Evolutionary conservation across 176 grass and related monocot genomes (phyloP), one percentile per base, ranked within the genome.

Genomic region (Zea luxurians): DNA sequence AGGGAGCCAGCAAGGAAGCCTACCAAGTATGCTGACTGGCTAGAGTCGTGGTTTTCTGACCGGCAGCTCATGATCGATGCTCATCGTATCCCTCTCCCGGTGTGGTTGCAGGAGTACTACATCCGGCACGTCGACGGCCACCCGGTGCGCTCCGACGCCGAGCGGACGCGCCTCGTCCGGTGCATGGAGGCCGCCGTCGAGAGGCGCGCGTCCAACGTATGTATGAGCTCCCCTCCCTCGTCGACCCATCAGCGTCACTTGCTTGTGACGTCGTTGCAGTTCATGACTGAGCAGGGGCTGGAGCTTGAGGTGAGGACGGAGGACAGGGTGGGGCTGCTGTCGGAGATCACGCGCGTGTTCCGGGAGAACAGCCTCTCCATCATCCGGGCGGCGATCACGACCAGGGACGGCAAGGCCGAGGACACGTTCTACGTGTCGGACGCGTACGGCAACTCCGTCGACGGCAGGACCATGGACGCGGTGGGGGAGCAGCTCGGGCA

Each of bases 51-150:
- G 16, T 20, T 63, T 27, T 15, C 21, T 48, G 9, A 47, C 9
- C 36, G 71, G 52, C 8, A 15, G 10, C 41, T 48, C 73, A 37
- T 34, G 18, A 2, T 21, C 10, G 21, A 35, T 45, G 41, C 4
- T 34, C 44, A 35, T 12, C 21, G 17, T 74, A 8, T 5, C 5
- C 21, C 7, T 74, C 11, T 8, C 12, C 37, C 48, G 42, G 47
- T 10, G 12, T 82, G 42, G 62, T 55, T 88, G 68, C 78, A 93
- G 91, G 91, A 93, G 78, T 90, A 90, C 83, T 93, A 88, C 49
- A 71, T 93, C 6, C 86, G 91, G 82, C 88, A 90, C 77, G 80
- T 90, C 66, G 88, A 88, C 78, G 78, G 80, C 1, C 85, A 79
- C 75, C 88, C 73, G 48, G 61, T 83, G 66, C 74, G 82, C 37